A percentile compares a stretch with the other conserved stretches of the same genome.
phyloP scores from a whole-genome alignment of 768 basidiomycete genomes.

The Vishniacozyma victoriae region DNA sequence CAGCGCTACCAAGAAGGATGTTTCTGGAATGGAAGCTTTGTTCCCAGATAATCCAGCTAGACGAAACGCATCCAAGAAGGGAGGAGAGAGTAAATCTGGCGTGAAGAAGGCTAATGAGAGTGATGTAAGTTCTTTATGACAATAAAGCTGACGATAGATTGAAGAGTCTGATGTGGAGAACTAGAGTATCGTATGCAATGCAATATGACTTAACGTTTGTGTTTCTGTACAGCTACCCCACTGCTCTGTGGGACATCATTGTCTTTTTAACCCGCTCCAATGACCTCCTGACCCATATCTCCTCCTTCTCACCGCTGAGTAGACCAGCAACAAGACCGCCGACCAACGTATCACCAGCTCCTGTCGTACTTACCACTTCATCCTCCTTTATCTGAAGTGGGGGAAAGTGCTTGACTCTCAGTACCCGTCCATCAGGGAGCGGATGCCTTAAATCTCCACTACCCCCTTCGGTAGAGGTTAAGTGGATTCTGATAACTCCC shows the following conservation, averaged over 20 bases:
- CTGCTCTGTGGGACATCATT: conserved; percentile 24
- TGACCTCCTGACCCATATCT: conserved; percentile 23
- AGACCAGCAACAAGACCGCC: conserved; percentile 72
- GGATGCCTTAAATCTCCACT: neutral
- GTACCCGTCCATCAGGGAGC: conserved; percentile 1
- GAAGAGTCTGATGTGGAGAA: conserved; percentile 42
- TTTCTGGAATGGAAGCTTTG: conserved; percentile 11
- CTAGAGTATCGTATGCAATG: no score
- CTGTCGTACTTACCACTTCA: conserved; percentile 66
- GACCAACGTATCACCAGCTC: conserved; percentile 85
- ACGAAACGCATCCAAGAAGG: conserved; percentile 19
- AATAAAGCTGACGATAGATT: conserved; percentile 16
- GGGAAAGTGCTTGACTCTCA: conserved; percentile 71
- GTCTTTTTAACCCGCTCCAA: conserved; percentile 24
- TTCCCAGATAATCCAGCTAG: conserved; percentile 45
- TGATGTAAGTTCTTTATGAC: conserved; percentile 32
- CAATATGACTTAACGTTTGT: no score
- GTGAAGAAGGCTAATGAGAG: conserved; percentile 39
- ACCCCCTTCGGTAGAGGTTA: neutral
- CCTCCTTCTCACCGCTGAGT: conserved; percentile 21
- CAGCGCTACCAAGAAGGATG: conserved; percentile 23
- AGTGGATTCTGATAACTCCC: conserved; percentile 39
- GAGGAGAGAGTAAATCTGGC: conserved; percentile 9
- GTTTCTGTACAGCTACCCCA: no score
- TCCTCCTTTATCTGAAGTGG: conserved; percentile 51